Evolutionary conservation across 2,329 filamentous ascomycete species (phyloP), one percentile per base, ranked within the genome.

Genomic region (Xylogone sp.): DNA sequence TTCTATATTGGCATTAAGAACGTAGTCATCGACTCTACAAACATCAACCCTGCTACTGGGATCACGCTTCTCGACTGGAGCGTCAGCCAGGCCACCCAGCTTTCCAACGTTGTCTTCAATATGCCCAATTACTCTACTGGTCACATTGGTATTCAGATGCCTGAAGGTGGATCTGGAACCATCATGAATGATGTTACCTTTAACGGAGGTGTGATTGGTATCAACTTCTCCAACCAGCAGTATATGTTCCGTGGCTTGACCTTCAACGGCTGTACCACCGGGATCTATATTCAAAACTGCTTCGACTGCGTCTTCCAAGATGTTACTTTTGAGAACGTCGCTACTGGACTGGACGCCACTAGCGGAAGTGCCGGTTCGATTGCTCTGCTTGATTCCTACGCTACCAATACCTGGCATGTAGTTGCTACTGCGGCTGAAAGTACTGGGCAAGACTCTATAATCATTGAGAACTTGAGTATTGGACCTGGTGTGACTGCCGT

Each of bases 211-310:
- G 75, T 21, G 10, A 29, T 51, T 20, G 51, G 51, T 27, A 53
- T 53, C 16, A 43, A 50, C n/a, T 21, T 29, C n/a, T 42, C 88
- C 48, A 90, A 85, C 71, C 89, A 94, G 72, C 89, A 94, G 70
- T 92, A 90, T 70, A 90, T 88, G 43, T 31, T 31, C 13, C 27
- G 27, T 8, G 91, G 92, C 70, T 65, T 92, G 65, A 86, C 79
- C 42, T 93, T 93, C 77, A 87, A 86, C 67, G 77, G 80, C 69
- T 90, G 87, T 74, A 79, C 87, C 63, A 93, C 88, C 1, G 89
- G 87, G 56, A 83, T 94, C 58, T 88, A 81, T 71, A 42, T 48
- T 20, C 10, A n/a, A 10, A n/a, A 34, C 27, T 42, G 22, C 22
- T 48, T 48, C 21, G 46, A 39, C 16, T 34, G 46, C 18, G 21